phyloP scores from a whole-genome alignment of 78 protist species.

The Dictyostelium capitatum region DNA sequence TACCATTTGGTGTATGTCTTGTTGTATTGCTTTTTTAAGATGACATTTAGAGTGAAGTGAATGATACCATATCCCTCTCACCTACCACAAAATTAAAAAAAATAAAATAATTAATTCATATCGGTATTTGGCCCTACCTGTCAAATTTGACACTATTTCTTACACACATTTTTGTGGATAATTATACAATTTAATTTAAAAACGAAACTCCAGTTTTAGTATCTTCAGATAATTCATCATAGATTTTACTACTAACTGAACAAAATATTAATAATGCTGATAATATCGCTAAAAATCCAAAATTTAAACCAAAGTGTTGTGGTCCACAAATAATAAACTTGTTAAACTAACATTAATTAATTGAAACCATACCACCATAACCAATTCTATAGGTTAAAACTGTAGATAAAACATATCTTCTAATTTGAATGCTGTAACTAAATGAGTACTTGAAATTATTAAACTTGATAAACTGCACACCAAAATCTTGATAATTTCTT shows the following conservation, averaged over 20 bases:
- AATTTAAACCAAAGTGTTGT: slow-evolving; percentile 67
- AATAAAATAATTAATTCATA: no score
- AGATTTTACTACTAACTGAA: slow-evolving; percentile 21
- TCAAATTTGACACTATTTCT: no score
- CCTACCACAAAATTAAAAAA: no score
- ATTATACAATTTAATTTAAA: no score
- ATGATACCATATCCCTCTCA: no score
- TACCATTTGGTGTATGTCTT: no score
- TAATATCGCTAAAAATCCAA: slow-evolving; percentile 62
- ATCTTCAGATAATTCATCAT: slow-evolving; percentile 3
- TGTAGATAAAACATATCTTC: background rate
- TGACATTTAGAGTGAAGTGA: no score
- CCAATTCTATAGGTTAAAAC: slow-evolving; percentile 51
- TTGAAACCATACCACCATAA: slow-evolving; percentile 58
- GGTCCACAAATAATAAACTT: slow-evolving; percentile 45
- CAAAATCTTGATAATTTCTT: slow-evolving; percentile 62
- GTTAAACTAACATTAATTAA: slow-evolving; percentile 39
- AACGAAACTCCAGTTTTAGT: background rate
- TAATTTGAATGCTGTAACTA: slow-evolving; percentile 14
- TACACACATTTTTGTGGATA: no score
- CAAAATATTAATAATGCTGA: slow-evolving; percentile 34
- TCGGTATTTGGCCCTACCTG: no score
- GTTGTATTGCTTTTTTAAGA: no score
- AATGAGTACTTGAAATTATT: slow-evolving; percentile 36
- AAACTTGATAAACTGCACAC: slow-evolving; percentile 29